Percentiles rank a stretch among this genome's conserved stretches.
Evolutionary conservation across 441 rosid genomes (phyloP).

Genomic region (Adansonia grandidieri): DNA sequence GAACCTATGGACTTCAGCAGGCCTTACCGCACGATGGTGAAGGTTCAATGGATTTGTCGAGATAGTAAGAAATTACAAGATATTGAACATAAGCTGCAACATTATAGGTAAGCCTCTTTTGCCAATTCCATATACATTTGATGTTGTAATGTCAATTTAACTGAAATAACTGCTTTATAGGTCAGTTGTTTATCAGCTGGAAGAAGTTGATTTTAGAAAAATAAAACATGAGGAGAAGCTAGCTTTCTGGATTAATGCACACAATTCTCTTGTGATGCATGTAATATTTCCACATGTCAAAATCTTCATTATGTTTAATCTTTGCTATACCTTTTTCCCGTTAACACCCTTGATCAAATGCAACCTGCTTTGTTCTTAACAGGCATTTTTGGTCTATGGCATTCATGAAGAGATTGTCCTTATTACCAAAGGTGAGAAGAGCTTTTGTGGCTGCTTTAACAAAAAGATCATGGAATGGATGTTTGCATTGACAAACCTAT

Average conservation of each 20-base stretch:
- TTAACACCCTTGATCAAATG: not conserved
- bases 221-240: slow-evolving; percentile 78
- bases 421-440: slow-evolving; percentile 62
- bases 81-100: slow-evolving; percentile 51
- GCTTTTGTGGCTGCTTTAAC: not conserved
- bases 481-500: slow-evolving; percentile 22
- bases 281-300: slow-evolving; percentile 45
- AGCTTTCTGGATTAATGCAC: slow-evolving; percentile 95
- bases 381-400: slow-evolving; percentile 84
- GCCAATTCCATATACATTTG: not conserved
- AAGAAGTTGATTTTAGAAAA: slow-evolving; percentile 61
- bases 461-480: not conserved
- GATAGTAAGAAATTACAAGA: slow-evolving; percentile 54
- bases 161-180: slow-evolving; percentile 40
- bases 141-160: not conserved
- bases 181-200: slow-evolving; percentile 62
- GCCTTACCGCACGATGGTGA: slow-evolving; percentile 52
- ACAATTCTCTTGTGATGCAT: slow-evolving; percentile 94
- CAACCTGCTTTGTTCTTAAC: slow-evolving; percentile 5
- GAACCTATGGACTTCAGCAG: slow-evolving; percentile 58
- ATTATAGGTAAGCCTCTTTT: slow-evolving; percentile 56
- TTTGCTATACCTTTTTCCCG: not conserved
- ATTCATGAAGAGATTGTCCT: slow-evolving; percentile 72
- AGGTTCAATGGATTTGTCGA: slow-evolving; percentile 55
- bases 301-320: not conserved